Evolutionary conservation across 805 yeast species (phyloP).

Genomic region (Brettanomyces custersianus): DNA sequence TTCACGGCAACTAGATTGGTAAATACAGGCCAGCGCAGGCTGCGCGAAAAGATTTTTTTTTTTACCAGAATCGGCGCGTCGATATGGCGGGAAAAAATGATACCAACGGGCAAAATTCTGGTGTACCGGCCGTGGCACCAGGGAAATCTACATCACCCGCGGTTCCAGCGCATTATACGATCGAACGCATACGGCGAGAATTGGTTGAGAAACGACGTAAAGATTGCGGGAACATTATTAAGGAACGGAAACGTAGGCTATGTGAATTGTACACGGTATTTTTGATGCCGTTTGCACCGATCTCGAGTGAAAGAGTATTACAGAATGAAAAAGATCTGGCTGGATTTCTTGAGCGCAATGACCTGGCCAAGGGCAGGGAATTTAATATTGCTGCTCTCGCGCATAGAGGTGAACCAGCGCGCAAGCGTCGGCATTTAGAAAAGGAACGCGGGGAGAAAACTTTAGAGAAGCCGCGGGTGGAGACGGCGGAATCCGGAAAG

Average conservation of each 20-base stretch:
- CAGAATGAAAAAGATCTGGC: conserved; percentile 31
- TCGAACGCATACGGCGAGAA: conserved; percentile 36
- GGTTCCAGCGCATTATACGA: conserved; percentile 10
- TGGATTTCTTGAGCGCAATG: conserved; percentile 43
- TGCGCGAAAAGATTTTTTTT: too few species aligned
- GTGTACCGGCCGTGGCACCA: not conserved
- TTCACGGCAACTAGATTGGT: too few species aligned
- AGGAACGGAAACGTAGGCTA: conserved; percentile 46
- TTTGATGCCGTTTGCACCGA: conserved; percentile 38
- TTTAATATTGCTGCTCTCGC: conserved; percentile 28
- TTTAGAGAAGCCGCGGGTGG: too few species aligned
- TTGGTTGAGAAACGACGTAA: conserved; percentile 36
- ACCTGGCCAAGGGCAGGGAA: conserved; percentile 36
- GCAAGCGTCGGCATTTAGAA: too few species aligned
- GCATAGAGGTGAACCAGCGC: conserved; percentile 16
- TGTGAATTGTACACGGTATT: conserved; percentile 56
- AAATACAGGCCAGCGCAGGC: too few species aligned
- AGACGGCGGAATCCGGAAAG: too few species aligned
- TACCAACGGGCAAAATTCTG: not conserved
- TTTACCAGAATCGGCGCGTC: not conserved
- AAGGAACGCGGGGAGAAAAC: too few species aligned
- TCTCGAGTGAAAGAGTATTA: conserved; percentile 28
- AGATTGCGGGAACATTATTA: conserved; percentile 34
- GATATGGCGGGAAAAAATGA: not conserved
- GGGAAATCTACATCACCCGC: not conserved